Evolutionary conservation across 306 rosid genomes (phyloP).

Genomic region (Cucurbita ficifolia): DNA sequence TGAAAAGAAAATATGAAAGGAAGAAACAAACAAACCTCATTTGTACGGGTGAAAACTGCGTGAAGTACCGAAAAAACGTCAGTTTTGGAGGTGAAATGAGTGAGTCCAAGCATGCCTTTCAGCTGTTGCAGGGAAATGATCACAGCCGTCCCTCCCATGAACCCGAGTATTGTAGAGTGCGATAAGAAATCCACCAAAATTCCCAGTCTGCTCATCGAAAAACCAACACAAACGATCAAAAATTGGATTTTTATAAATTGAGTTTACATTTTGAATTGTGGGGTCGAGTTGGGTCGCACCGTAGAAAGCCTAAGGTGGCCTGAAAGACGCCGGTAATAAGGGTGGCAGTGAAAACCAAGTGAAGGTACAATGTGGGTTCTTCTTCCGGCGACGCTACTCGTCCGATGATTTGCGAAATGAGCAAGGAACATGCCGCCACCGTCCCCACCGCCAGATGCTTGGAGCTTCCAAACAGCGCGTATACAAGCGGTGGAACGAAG

Average conservation of each 20-base stretch:
- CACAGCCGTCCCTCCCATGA: slow-evolving; percentile 76
- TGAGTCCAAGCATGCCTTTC: slow-evolving; percentile 58
- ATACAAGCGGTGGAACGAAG: slow-evolving; percentile 65
- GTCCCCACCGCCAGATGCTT: slow-evolving; percentile 87
- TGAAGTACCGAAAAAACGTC: slow-evolving; percentile 28
- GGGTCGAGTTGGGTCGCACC: slow-evolving; percentile 20
- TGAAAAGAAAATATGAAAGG: background rate
- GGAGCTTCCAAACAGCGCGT: slow-evolving; percentile 63
- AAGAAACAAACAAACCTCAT: slow-evolving; percentile 23
- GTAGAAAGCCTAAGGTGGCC: slow-evolving; percentile 40
- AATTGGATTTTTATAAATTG: too few species aligned
- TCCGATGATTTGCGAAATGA: slow-evolving; percentile 26
- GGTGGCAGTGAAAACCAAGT: slow-evolving; percentile 49
- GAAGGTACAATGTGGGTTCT: slow-evolving; percentile 37
- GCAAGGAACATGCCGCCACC: slow-evolving; percentile 63
- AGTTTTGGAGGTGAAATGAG: slow-evolving; percentile 42
- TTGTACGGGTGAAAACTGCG: slow-evolving; percentile 15
- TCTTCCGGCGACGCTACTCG: slow-evolving; percentile 15
- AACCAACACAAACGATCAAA: too few species aligned
- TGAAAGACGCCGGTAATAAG: slow-evolving; percentile 58
- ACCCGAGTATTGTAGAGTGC: slow-evolving; percentile 76
- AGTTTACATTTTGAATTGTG: too few species aligned
- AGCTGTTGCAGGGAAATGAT: slow-evolving; percentile 56
- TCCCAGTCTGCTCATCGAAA: slow-evolving; percentile 39
- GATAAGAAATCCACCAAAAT: slow-evolving; percentile 86